Base-by-base conservation (phyloP, 2,329 filamentous ascomycete genomes). In the Scorias spongiosa region DNA sequence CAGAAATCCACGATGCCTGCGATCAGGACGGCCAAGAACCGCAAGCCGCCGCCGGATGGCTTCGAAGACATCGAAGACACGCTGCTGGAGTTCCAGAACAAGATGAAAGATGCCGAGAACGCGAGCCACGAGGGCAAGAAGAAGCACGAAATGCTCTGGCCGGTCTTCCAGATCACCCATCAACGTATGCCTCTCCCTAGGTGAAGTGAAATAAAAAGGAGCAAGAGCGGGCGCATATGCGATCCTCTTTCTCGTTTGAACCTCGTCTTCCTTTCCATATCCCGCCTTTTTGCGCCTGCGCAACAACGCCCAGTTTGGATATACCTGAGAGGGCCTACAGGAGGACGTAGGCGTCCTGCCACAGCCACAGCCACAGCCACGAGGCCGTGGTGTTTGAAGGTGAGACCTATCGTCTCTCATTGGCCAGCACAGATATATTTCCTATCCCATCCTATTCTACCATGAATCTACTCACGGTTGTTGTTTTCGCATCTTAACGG, bases 111-210 rank as follows among this genome's bases (percentile, higher is more conserved):
- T 60, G 91, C 91, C 42, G 87, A 95, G 61, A 93, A 93, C 65
- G 82, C 87, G 40, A 81, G 86, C 14, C 75, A 80, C 54, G 66
- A 84, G 67, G 61, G 84, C 67, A 75, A 86, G 74, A 73, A 84
- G 77, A 88, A 88, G 61, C 83, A 95, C 60, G 86, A 96, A 66
- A 84, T 85, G 53, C 76, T 88, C 51, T 98, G 91, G 91, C 89
- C 91, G 48, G 87, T 98, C 52, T 96, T 98, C 60, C 88, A 96
- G 63, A 95, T 98, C 60, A 81, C 81, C 18, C 91, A 98, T 66
- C 87, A 95, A 66, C 79, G 89, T 68, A 81, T 68, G 63, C 60
- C 52, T 48, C 15, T 28, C 40, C 44, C 42, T 34, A 20, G 26
- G 14, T 49, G 48, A 43, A 43, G 41, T 11, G 29, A 12, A 17